Evolutionary conservation across 2,329 filamentous ascomycete genomes (phyloP).

Genomic region (Camillea tinctor): DNA sequence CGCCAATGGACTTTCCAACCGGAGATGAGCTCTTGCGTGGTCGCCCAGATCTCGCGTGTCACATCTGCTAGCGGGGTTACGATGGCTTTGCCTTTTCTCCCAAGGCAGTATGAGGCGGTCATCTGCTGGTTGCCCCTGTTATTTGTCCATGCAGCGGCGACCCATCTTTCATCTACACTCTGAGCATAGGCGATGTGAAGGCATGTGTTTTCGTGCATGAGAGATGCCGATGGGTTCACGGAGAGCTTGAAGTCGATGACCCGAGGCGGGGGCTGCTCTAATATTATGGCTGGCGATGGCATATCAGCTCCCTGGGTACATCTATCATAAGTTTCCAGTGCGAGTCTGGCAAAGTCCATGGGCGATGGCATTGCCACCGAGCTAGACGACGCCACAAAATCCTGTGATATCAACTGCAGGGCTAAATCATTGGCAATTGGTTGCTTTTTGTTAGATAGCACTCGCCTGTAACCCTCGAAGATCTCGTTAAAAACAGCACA

Average conservation of each 20-base stretch:
- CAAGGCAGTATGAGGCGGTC: slow-evolving; percentile 70
- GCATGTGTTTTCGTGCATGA: slow-evolving; percentile 75
- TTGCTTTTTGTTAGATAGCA: slow-evolving; percentile 48
- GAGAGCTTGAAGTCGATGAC: slow-evolving; percentile 74
- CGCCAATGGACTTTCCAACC: slow-evolving; percentile 73
- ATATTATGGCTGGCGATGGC: slow-evolving; percentile 68
- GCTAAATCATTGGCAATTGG: slow-evolving; percentile 63
- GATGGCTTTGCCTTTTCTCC: slow-evolving; percentile 53
- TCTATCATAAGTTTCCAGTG: slow-evolving; percentile 75
- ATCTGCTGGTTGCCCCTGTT: slow-evolving; percentile 72
- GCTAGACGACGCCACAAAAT: slow-evolving; percentile 63
- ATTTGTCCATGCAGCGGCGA: slow-evolving; percentile 79
- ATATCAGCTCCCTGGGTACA: slow-evolving; percentile 58
- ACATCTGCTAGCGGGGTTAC: slow-evolving; percentile 59
- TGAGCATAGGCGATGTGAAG: slow-evolving; percentile 78
- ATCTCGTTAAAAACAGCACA: slow-evolving; percentile 73
- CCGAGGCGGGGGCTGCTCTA: slow-evolving; percentile 69
- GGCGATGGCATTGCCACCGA: slow-evolving; percentile 62
- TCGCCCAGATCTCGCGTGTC: slow-evolving; percentile 75
- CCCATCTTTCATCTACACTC: slow-evolving; percentile 74
- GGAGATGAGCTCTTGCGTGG: slow-evolving; percentile 70
- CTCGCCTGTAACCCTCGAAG: slow-evolving; percentile 60
- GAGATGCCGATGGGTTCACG: slow-evolving; percentile 65
- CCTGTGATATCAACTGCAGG: slow-evolving; percentile 71
- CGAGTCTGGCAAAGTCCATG: slow-evolving; percentile 59